phyloP scores from a whole-genome alignment of 2,329 filamentous ascomycete genomes.

The Fusarium nisikadoi region DNA sequence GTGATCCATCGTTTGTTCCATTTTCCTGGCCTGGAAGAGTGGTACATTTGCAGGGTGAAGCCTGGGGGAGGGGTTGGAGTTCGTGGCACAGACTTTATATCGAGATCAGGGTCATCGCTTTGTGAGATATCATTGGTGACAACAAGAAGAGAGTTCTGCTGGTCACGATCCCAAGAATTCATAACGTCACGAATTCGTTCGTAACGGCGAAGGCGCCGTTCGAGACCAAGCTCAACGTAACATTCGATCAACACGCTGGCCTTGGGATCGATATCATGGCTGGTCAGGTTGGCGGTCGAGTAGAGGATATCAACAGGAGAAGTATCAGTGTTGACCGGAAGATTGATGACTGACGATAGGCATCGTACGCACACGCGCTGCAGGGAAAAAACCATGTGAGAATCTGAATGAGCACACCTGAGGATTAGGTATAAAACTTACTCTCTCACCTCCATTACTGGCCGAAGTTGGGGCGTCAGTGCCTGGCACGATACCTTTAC shows the following conservation, averaged over 20 bases:
- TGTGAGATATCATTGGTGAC: conserved; percentile 66
- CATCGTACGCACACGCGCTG: conserved; percentile 79
- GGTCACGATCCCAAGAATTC: conserved; percentile 91
- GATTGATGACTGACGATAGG: conserved; percentile 72
- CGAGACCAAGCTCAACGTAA: conserved; percentile 79
- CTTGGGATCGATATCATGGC: conserved; percentile 70
- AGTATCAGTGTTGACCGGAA: conserved; percentile 80
- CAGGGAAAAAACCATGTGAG: conserved; percentile 18
- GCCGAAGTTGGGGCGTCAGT: conserved; percentile 84
- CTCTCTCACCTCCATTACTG: conserved; percentile 81
- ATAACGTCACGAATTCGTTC: conserved; percentile 88
- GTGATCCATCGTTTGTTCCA: conserved; percentile 90
- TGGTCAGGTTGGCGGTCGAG: conserved; percentile 71
- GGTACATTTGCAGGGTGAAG: conserved; percentile 77
- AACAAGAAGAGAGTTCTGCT: conserved; percentile 78
- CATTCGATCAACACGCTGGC: conserved; percentile 80
- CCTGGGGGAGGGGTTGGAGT: conserved; percentile 70
- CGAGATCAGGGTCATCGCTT: conserved; percentile 70
- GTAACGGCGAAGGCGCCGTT: conserved; percentile 84
- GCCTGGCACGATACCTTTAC: conserved; percentile 59
- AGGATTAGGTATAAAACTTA: conserved; percentile 54
- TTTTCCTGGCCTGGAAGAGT: conserved; percentile 83
- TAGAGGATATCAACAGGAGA: conserved; percentile 78
- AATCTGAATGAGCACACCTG: background rate
- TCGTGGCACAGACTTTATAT: conserved; percentile 70